phyloP scores from a whole-genome alignment of 768 basidiomycete genomes.

The Cantharellus anzutake region DNA sequence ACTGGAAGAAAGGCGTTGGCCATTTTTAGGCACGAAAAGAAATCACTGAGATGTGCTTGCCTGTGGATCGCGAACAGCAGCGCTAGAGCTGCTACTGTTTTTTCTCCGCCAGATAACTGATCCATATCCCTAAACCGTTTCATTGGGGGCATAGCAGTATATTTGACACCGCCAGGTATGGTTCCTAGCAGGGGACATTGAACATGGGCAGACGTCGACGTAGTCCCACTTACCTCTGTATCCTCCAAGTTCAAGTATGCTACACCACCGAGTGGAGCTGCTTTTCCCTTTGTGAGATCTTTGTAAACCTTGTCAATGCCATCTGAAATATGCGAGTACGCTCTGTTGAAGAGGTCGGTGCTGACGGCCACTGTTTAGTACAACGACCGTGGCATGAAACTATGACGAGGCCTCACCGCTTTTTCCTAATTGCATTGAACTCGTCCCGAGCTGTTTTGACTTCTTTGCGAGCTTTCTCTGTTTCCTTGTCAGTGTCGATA shows the following conservation, averaged over 20 bases:
- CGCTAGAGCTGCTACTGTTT: slow-evolving; percentile 95
- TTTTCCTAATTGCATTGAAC: slow-evolving; percentile 72
- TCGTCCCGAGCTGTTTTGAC: slow-evolving; percentile 81
- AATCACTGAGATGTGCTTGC: slow-evolving; percentile 19
- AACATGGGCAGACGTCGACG: background rate
- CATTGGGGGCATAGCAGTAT: slow-evolving; percentile 99
- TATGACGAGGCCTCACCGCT: slow-evolving; percentile 31
- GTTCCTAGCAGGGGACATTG: slow-evolving; percentile 32
- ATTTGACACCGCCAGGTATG: slow-evolving; percentile 82
- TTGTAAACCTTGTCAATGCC: slow-evolving; percentile 93
- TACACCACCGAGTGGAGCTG: slow-evolving; percentile 85
- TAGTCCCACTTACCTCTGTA: slow-evolving; percentile 45
- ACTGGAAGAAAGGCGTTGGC: slow-evolving; percentile 21
- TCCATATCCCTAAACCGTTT: slow-evolving; percentile 99
- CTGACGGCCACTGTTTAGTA: slow-evolving; percentile 17
- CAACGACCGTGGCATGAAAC: background rate
- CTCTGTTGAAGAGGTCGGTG: slow-evolving; percentile 81
- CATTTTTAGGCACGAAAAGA: background rate
- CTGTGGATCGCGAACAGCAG: slow-evolving; percentile 93
- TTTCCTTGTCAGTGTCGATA: slow-evolving; percentile 77
- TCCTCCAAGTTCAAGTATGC: slow-evolving; percentile 94
- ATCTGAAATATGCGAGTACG: slow-evolving; percentile 90
- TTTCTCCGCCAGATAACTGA: slow-evolving; percentile 93
- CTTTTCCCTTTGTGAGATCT: slow-evolving; percentile 89
- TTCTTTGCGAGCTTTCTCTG: slow-evolving; percentile 78